Conservation (phyloP, 2,329 filamentous ascomycete species). For the Fusarium equiseti region DNA sequence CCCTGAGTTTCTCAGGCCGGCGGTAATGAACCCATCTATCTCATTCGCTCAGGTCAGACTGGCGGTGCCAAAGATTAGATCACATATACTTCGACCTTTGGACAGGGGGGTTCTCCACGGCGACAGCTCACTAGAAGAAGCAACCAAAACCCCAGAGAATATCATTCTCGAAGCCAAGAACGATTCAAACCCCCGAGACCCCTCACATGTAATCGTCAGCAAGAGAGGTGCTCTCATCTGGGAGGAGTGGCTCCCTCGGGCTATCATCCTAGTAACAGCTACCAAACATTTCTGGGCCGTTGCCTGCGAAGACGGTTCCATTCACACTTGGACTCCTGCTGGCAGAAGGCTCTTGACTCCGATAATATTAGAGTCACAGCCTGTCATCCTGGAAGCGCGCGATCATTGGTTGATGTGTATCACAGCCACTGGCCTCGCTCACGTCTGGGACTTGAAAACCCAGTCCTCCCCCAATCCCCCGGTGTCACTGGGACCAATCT, state of each 20-base stretch:
- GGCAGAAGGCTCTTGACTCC: conserved; percentile 88
- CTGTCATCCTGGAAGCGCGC: conserved; percentile 91
- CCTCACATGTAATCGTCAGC: conserved; percentile 83
- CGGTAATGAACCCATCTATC: conserved; percentile 85
- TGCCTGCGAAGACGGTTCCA: conserved; percentile 89
- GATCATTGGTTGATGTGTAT: conserved; percentile 92
- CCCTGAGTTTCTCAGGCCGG: conserved; percentile 88
- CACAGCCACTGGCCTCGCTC: conserved; percentile 86
- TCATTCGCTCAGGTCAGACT: conserved; percentile 85
- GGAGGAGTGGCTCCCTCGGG: conserved; percentile 91
- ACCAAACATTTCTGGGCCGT: conserved; percentile 93
- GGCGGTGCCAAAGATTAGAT: conserved; percentile 87
- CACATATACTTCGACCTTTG: conserved; percentile 83
- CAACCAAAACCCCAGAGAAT: conserved; percentile 73
- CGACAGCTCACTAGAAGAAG: conserved; percentile 68
- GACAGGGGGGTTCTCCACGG: conserved; percentile 72
- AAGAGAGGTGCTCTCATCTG: conserved; percentile 86
- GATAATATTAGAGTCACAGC: conserved; percentile 88
- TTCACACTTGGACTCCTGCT: conserved; percentile 93
- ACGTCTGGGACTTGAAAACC: conserved; percentile 92
- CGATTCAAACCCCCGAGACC: conserved; percentile 80
- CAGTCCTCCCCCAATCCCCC: conserved; percentile 89
- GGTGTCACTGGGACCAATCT: conserved; percentile 85
- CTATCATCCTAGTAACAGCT: conserved; percentile 90
- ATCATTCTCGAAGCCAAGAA: conserved; percentile 91